Conservation (phyloP, 1,139 yeast species). For the Yamadazyma sp. region DNA sequence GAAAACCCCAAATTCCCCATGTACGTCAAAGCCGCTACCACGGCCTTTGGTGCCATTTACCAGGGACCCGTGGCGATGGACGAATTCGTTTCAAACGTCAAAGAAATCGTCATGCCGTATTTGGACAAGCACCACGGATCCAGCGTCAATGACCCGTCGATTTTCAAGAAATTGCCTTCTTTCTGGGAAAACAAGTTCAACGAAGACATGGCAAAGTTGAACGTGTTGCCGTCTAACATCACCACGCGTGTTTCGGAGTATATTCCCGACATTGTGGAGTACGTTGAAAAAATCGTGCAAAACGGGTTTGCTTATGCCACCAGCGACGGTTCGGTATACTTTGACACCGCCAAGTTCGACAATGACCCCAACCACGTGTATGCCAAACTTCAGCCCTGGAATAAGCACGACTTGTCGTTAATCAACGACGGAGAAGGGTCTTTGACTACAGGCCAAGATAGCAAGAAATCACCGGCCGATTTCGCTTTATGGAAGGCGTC, state of each 20-base stretch:
- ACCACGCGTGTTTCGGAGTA: constrained; percentile 97
- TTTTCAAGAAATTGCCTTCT: constrained; percentile 80
- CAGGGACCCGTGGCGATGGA: constrained; percentile 16
- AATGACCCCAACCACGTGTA: constrained; percentile 69
- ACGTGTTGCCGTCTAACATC: constrained; percentile 79
- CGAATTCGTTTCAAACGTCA: constrained; percentile 50
- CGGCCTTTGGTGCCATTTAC: constrained; percentile 50
- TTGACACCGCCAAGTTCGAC: constrained; percentile 84
- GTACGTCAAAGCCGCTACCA: constrained; percentile 66
- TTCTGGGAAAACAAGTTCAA: constrained; percentile 87
- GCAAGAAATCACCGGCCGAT: constrained; percentile 75
- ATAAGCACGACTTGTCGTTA: constrained; percentile 81
- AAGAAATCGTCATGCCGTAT: constrained; percentile 72
- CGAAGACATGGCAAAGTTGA: constrained; percentile 79
- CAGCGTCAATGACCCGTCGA: constrained; percentile 76
- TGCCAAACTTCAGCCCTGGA: constrained; percentile 98
- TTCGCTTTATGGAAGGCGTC: constrained; percentile 97
- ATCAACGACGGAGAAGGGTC: constrained; percentile 97
- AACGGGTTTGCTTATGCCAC: constrained; percentile 87
- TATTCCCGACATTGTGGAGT: constrained; percentile 84
- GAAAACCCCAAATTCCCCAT: constrained; percentile 81
- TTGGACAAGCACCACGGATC: constrained; percentile 75
- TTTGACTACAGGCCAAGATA: constrained; percentile 49
- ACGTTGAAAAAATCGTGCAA: constrained; percentile 68
- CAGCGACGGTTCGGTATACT: constrained; percentile 88